Evolutionary conservation across 2,329 filamentous ascomycete genomes (phyloP), one percentile per base, ranked within the genome.

Genomic region (Fusarium tuaranense): DNA sequence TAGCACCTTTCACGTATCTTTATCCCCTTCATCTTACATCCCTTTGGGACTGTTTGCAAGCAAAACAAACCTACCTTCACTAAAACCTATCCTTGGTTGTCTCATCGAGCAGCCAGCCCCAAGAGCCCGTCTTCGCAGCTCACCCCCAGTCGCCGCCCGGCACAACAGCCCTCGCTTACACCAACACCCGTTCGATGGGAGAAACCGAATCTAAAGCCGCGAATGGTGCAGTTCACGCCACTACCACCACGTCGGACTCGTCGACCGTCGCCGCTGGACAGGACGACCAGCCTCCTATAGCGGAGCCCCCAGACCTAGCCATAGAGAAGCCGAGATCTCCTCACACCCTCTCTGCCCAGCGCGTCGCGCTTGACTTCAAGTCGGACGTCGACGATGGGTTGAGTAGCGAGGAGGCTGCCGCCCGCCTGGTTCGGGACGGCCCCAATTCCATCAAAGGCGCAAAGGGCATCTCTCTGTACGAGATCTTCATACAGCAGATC

Each of bases 401-500:
- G 84, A 88, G 86, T 81, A 84, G 82, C 78, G 81, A 85, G 76
- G 92, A 94, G 82, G 92, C 92, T 73, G 87, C 88, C 82, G 86
- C 86, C 85, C 92, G 92, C 81, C 87, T 94, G 79, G 83, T 84
- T 82, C 87, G 88, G 80, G 86, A 93, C 88, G 93, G 92, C 76
- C 88, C 89, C 77, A 95, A 95, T 85, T 88, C 88, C 81, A 89
- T 94, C 86, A 90, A 92, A 83, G 90, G 90, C 84, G 90, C 91
- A 86, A 90, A 92, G 84, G 90, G 91, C 83, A 84, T 92, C 84
- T 94, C 92, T 83, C 80, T 92, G 83, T 93, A 92, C 90, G 90
- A 92, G 85, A 93, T 94, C 85, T 88, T 94, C 84, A 83, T 94
- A 84, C 92, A 92, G 80, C 92, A 94, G 86, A 89, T 94, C 77